phyloP scores from a whole-genome alignment of 768 basidiomycete genomes.

The Gloeophyllum trabeum region DNA sequence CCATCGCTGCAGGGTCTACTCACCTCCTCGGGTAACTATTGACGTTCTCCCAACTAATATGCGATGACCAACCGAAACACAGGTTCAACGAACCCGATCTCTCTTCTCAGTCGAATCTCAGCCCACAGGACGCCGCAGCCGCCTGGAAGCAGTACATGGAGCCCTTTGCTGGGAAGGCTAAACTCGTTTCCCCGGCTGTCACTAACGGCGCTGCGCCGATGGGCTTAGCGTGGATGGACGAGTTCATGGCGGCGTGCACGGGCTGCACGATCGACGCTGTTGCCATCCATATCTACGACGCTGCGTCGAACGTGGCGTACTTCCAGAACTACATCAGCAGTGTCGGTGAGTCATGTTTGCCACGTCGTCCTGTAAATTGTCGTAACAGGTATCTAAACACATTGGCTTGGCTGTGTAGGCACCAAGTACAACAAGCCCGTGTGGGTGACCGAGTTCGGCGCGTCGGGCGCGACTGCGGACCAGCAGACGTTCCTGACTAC shows the following conservation, averaged over 20 bases:
- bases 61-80: constrained; percentile 1
- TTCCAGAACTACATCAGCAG: constrained; percentile 19
- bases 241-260: constrained; percentile 16
- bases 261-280: constrained; percentile 16
- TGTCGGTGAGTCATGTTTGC: too few species aligned
- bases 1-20: constrained; percentile 15
- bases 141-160: constrained; percentile 19
- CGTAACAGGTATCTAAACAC: too few species aligned
- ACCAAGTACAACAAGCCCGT: constrained; percentile 17
- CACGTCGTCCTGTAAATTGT: too few species aligned
- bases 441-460: constrained; percentile 21
- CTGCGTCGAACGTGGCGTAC: constrained; percentile 17
- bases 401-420: too few species aligned
- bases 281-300: constrained; percentile 20
- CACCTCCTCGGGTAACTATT: constrained; percentile 17
- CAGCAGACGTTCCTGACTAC: constrained; percentile 14
- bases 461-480: constrained; percentile 11
- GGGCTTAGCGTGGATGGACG: constrained; percentile 19
- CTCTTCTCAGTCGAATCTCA: constrained; percentile 16
- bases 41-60: not conserved
- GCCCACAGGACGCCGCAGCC: constrained; percentile 14
- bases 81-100: constrained; percentile 21
- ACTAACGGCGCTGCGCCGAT: constrained; percentile 20
- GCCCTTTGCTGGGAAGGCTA: constrained; percentile 19
- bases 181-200: constrained; percentile 19